phyloP scores from a whole-genome alignment of 352 stramenopile species.

The Phytophthora palmivora region DNA sequence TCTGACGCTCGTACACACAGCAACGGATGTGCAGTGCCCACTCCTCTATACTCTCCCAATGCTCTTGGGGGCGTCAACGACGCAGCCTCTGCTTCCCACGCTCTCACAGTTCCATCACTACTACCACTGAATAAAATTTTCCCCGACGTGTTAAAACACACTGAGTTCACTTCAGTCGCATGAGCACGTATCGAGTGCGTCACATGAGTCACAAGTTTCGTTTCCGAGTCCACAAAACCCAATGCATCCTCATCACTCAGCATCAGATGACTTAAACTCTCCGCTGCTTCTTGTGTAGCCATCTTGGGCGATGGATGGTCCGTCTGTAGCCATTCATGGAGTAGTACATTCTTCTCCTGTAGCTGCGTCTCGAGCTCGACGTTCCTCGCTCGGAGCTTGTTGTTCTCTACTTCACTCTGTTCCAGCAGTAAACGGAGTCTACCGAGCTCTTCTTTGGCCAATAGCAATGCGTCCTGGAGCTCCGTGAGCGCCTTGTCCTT shows the following conservation, averaged over 20 bases:
- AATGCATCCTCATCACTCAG: conserved; percentile 30
- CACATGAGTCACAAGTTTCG: conserved; percentile 47
- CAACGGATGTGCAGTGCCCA: conserved; percentile 82
- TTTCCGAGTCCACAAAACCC: conserved; percentile 21
- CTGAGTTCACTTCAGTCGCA: conserved; percentile 85
- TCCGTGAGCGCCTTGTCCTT: conserved; percentile 78
- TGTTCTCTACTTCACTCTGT: conserved; percentile 52
- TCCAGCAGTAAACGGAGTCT: conserved; percentile 64
- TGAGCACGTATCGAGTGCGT: conserved; percentile 76
- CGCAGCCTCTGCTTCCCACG: conserved; percentile 69
- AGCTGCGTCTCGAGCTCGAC: conserved; percentile 62
- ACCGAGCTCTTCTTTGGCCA: conserved; percentile 65
- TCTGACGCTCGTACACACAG: conserved; percentile 84
- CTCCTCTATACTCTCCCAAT: conserved; percentile 79
- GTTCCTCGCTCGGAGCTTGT: conserved; percentile 48
- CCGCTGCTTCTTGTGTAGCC: conserved; percentile 54
- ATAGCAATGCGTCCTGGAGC: conserved; percentile 54
- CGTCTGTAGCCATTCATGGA: conserved; percentile 69
- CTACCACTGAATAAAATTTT: conserved; percentile 87
- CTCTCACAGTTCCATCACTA: conserved; percentile 83
- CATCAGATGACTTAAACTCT: conserved; percentile 53
- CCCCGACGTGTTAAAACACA: conserved; percentile 84
- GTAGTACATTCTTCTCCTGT: conserved; percentile 61
- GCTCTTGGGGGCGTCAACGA: conserved; percentile 29
- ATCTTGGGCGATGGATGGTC: conserved; percentile 20